A percentile compares a stretch with the other conserved stretches of the same genome.
These are phyloP conservation scores for Prunus campanulata DNA, from an alignment of 306 rosid genomes.

Conservation along the genomic window DNA sequence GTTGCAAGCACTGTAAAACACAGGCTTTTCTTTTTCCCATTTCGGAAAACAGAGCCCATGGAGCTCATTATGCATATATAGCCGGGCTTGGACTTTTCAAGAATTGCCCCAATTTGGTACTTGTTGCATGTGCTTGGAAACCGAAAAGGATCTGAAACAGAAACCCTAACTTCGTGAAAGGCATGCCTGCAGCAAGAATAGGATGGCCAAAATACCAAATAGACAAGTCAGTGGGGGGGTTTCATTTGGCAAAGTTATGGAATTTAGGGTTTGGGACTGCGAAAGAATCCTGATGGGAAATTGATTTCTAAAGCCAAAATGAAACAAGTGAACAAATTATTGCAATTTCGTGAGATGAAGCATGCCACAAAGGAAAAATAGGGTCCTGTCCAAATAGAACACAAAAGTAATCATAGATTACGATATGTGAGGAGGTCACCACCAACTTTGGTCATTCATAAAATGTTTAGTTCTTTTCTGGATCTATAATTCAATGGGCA, in stretches of 20 bases:
- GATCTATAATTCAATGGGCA: neutral
- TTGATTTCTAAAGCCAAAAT: neutral
- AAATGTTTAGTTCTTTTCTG: neutral
- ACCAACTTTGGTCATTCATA: neutral
- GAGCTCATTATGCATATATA: neutral
- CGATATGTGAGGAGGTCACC: neutral
- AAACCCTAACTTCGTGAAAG: neutral
- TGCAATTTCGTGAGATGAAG: constrained; percentile 13
- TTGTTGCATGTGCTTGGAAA: constrained; percentile 3
- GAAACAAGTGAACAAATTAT: constrained; percentile 21
- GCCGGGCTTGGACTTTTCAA: neutral
- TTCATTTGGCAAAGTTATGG: neutral
- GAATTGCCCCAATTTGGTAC: neutral
- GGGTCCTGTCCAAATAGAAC: neutral
- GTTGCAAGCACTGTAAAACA: too few species aligned
- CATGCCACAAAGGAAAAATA: constrained; percentile 20
- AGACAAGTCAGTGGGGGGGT: neutral
- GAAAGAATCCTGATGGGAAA: neutral
- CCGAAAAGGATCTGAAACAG: constrained; percentile 21
- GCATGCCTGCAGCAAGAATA: constrained; percentile 4
- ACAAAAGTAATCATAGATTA: neutral
- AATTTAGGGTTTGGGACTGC: neutral
- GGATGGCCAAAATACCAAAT: neutral
- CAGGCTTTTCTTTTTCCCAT: neutral
- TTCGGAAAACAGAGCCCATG: neutral